These are phyloP conservation scores for Coemansia sp. DNA, from an alignment of 192 early-diverging fungal species.

Conservation along the genomic window DNA sequence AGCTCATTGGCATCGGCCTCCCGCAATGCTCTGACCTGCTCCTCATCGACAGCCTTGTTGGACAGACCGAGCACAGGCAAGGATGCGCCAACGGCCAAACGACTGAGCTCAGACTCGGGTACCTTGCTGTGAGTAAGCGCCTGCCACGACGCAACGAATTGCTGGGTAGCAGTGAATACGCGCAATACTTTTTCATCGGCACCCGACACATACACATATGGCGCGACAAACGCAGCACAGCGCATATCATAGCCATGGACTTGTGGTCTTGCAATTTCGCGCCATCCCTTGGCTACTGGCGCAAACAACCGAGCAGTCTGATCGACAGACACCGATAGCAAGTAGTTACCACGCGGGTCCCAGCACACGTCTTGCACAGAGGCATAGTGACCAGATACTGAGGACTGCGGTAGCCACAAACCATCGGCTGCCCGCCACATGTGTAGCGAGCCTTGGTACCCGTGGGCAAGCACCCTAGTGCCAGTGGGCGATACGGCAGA, in stretches of 20 bases:
- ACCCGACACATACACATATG: constrained; percentile 77
- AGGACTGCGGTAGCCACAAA: constrained; percentile 68
- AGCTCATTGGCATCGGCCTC: constrained; percentile 1
- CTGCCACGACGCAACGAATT: constrained; percentile 69
- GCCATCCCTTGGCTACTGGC: constrained; percentile 78
- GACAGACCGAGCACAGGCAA: constrained; percentile 91
- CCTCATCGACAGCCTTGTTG: constrained; percentile 86
- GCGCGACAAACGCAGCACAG: constrained; percentile 75
- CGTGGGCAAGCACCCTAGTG: constrained; percentile 68
- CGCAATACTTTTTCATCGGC: constrained; percentile 95
- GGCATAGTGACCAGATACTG: constrained; percentile 80
- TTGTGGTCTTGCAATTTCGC: constrained; percentile 91
- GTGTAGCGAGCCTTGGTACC: constrained; percentile 82
- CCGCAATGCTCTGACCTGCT: constrained; percentile 12
- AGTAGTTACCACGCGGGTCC: constrained; percentile 70
- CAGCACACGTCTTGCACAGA: constrained; percentile 79
- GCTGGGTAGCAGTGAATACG: constrained; percentile 81
- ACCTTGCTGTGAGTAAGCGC: constrained; percentile 1
- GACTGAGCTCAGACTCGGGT: not conserved
- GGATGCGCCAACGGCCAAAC: constrained; percentile 66
- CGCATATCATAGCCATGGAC: constrained; percentile 95
- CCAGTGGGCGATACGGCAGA: constrained; percentile 69
- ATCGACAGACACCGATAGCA: constrained; percentile 80
- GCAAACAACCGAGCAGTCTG: constrained; percentile 87
- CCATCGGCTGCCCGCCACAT: constrained; percentile 59